Evolutionary conservation across 192 early-diverging fungal species (phyloP), one percentile per base, ranked within the genome.

Genomic region (Rhizoclosmatium sp.): DNA sequence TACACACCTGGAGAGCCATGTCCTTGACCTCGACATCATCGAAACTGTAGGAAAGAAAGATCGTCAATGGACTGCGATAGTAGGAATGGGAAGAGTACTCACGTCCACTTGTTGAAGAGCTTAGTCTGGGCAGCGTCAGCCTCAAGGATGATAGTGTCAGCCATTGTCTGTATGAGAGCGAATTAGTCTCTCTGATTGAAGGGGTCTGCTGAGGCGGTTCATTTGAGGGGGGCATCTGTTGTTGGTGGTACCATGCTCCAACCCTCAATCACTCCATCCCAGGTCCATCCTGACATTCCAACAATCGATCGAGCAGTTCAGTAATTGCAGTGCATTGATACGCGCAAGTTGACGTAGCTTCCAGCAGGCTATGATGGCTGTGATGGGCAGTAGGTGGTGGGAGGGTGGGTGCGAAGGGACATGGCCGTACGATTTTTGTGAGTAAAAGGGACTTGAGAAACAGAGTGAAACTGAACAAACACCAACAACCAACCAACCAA

Each of bases 11-110:
- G 73, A 87, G 78, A 48, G 85, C 82, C 72, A 87, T 84, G 80
- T 87, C 85, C 69, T 84, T 84, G 78, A 83, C 75, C 78, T 87
- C 85, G 75, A 87, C 80, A 77, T 82, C 85, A 40, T 87, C 85
- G 83, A 81, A 87, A 72, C 81, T 84, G 46, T 16, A 48, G 42
- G 39, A 75, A 51, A 65, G 41, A 54, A n/a, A 48, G 56, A 2
- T 41, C 19, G 46, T 16, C 14, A 56, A 23, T 58, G 56, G 58
- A 45, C 51, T 69, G 19, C 19, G 47, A 12, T 4, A 71, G 69
- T 7, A 51, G 80, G 75, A 46, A 46, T 46, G 10, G 51, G 14
- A 3, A 47, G 47, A 10, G 14, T 47, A 75, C 72, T 75, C 42
- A 75, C 72, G 75, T 76, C 75, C 75, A 76, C 85, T 87, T 83